These are phyloP conservation scores for Clonostachys byssicola DNA, from an alignment of 2,329 filamentous ascomycete species.

Conservation along the genomic window DNA sequence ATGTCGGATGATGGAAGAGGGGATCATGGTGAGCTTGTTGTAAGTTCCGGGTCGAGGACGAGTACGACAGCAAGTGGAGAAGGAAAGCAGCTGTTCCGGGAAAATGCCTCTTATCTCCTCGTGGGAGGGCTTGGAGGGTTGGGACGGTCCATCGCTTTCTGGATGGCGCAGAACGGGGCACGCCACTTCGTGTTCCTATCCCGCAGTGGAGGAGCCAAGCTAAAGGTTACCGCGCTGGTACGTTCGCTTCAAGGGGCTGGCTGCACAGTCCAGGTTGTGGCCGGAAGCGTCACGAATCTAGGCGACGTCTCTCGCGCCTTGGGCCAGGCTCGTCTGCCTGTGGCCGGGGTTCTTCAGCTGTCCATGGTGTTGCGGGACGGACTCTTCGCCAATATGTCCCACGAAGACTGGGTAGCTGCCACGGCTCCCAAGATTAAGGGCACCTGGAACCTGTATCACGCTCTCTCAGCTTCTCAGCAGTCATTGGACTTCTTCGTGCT, in stretches of 20 bases:
- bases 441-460: slow-evolving; percentile 26
- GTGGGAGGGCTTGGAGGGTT: slow-evolving; percentile 24
- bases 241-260: slow-evolving; percentile 16
- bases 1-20: slow-evolving; percentile 1
- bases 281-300: slow-evolving; percentile 21
- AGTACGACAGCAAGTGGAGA: no score
- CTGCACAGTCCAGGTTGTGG: slow-evolving; percentile 14
- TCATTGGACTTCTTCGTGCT: slow-evolving; percentile 24
- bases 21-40: slow-evolving; percentile 7
- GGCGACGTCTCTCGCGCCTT: slow-evolving; percentile 17
- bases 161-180: slow-evolving; percentile 44
- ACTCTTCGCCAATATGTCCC: slow-evolving; percentile 19
- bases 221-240: slow-evolving; percentile 7
- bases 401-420: slow-evolving; percentile 18
- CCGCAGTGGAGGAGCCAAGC: slow-evolving; percentile 27
- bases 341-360: slow-evolving; percentile 33
- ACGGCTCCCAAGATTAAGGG: slow-evolving; percentile 22
- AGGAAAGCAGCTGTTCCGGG: no score
- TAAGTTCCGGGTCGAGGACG: slow-evolving; percentile 1
- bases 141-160: slow-evolving; percentile 29
- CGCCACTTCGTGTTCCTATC: slow-evolving; percentile 43
- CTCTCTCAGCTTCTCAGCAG: slow-evolving; percentile 3
- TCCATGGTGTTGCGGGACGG: slow-evolving; percentile 25
- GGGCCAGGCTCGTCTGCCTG: slow-evolving; percentile 10
- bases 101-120: slow-evolving; percentile 15